A percentile compares a stretch with the other conserved stretches of the same genome.
phyloP scores from a whole-genome alignment of 164 flowering plant genomes.

The Chimonanthus salicifolius region DNA sequence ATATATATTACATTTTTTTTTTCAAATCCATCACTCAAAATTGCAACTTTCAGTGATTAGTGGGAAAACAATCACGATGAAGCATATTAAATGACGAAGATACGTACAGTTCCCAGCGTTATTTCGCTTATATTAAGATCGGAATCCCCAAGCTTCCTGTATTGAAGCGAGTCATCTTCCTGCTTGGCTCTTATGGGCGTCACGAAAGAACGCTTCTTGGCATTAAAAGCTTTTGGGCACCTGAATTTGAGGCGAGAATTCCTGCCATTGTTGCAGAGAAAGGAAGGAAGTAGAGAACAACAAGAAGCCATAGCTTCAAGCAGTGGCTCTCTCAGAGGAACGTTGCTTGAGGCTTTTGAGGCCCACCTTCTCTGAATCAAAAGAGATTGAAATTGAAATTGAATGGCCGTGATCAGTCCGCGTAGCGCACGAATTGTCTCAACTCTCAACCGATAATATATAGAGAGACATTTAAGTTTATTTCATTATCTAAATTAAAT shows the following conservation, averaged over 20 bases:
- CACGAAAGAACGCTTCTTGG: neutral
- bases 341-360: too few species aligned
- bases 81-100: neutral
- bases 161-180: conserved; percentile 42
- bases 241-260: conserved; percentile 14
- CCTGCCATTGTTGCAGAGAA: conserved; percentile 13
- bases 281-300: conserved; percentile 3
- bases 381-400: too few species aligned
- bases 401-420: too few species aligned
- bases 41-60: neutral
- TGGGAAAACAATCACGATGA: neutral
- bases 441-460: too few species aligned
- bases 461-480: too few species aligned
- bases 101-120: conserved; percentile 72
- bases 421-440: too few species aligned
- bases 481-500: too few species aligned
- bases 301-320: conserved; percentile 15
- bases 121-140: conserved; percentile 82
- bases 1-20: neutral
- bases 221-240: conserved; percentile 1
- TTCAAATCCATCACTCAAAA: neutral
- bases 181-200: conserved; percentile 24
- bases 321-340: neutral
- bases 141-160: conserved; percentile 80
- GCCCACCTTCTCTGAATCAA: too few species aligned